Percentiles rank a stretch among this genome's conserved stretches.
Conservation (phyloP, 2,329 filamentous ascomycete species). For the Acrocalymma vagum region DNA sequence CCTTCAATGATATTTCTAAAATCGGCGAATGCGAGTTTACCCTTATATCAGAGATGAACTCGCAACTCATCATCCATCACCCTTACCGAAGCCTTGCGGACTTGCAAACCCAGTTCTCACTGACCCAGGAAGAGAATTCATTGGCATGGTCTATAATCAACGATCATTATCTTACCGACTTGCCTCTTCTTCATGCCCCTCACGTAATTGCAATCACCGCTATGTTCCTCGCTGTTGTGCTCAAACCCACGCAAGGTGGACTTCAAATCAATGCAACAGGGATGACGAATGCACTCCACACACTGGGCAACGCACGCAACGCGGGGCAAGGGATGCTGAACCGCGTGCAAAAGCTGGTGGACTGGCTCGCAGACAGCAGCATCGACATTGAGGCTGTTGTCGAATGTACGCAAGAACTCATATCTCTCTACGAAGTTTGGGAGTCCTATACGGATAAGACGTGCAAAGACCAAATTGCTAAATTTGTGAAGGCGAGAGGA, state of each 20-base stretch:
- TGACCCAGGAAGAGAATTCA: slow-evolving; percentile 80
- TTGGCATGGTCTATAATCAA: slow-evolving; percentile 87
- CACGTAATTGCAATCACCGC: slow-evolving; percentile 88
- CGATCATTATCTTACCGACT: slow-evolving; percentile 90
- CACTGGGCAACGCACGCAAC: slow-evolving; percentile 40
- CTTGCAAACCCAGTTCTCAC: slow-evolving; percentile 72
- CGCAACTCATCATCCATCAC: slow-evolving; percentile 88
- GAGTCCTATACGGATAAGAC: slow-evolving; percentile 71
- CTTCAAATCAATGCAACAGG: slow-evolving; percentile 54
- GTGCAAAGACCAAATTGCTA: slow-evolving; percentile 69
- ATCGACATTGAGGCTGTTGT: slow-evolving; percentile 86
- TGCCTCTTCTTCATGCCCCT: slow-evolving; percentile 86
- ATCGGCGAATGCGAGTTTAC: slow-evolving; percentile 95
- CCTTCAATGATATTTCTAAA: slow-evolving; percentile 73
- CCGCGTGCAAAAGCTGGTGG: slow-evolving; percentile 72
- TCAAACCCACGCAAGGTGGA: slow-evolving; percentile 70
- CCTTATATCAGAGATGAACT: slow-evolving; percentile 89
- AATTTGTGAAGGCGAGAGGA: slow-evolving; percentile 68
- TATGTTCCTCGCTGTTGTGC: slow-evolving; percentile 82
- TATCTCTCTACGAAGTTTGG: slow-evolving; percentile 85
- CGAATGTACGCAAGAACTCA: slow-evolving; percentile 89
- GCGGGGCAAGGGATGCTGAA: slow-evolving; percentile 52
- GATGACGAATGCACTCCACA: slow-evolving; percentile 48
- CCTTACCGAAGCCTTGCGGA: slow-evolving; percentile 84
- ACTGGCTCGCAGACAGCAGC: slow-evolving; percentile 86